Evolutionary conservation across 2,329 filamentous ascomycete species (phyloP).

Genomic region (Akanthomyces uredinophilus): DNA sequence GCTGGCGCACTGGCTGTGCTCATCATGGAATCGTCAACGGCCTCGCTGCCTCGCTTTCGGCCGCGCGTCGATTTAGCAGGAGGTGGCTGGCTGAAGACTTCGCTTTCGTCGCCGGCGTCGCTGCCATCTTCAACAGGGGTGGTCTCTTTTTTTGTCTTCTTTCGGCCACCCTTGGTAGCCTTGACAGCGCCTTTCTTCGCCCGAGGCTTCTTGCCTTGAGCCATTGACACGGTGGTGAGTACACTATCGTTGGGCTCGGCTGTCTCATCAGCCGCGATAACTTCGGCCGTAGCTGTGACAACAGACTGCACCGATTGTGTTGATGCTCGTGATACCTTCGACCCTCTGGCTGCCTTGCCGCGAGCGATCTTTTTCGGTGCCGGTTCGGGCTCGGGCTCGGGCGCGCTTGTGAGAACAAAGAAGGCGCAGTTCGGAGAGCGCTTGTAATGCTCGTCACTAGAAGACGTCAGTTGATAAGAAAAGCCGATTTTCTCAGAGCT

Average conservation of each 20-base stretch:
- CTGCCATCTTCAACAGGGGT: conserved; percentile 28
- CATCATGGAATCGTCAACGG: conserved; percentile 45
- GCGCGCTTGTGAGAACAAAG: conserved; percentile 62
- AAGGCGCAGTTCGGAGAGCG: conserved; percentile 77
- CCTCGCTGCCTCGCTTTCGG: conserved; percentile 60
- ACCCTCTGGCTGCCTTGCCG: conserved; percentile 53
- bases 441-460: conserved; percentile 77
- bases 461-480: conserved; percentile 21
- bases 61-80: conserved; percentile 43
- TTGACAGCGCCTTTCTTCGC: conserved; percentile 53
- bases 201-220: conserved; percentile 34
- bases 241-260: conserved; percentile 54
- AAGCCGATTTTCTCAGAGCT: conserved; percentile 16
- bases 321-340: conserved; percentile 65
- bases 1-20: conserved; percentile 44
- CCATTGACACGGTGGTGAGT: conserved; percentile 55
- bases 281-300: conserved; percentile 45
- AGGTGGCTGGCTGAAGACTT: conserved; percentile 25
- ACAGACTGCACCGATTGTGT: conserved; percentile 56
- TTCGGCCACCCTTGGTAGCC: conserved; percentile 36
- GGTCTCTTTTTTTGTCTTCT: conserved; percentile 48
- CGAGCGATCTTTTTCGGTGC: conserved; percentile 50
- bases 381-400: conserved; percentile 32
- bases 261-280: conserved; percentile 42
- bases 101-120: conserved; percentile 23